These are phyloP conservation scores for Solanum hybrid DNA, from an alignment of 305 asterid genomes.

Conservation along the genomic window DNA sequence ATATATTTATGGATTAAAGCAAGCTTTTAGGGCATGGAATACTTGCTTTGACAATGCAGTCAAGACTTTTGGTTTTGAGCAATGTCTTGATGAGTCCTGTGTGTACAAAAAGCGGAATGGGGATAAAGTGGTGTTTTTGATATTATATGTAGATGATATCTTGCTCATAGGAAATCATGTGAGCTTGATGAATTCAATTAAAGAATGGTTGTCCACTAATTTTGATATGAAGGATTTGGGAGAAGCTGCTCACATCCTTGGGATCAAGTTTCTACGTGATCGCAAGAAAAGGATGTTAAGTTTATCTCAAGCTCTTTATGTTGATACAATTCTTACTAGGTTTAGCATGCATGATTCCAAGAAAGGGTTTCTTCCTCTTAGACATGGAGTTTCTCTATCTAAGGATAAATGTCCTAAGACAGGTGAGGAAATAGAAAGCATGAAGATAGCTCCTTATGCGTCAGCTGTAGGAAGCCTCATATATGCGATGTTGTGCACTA, in stretches of 20 bases:
- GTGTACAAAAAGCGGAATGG: background rate
- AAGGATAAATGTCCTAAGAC: background rate
- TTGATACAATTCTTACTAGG: background rate
- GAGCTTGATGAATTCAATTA: background rate
- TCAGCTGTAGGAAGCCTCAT: background rate
- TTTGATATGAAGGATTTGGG: background rate
- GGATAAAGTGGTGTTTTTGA: background rate
- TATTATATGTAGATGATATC: background rate
- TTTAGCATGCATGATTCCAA: background rate
- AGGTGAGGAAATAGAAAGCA: background rate
- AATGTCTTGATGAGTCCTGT: background rate
- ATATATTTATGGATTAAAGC: background rate
- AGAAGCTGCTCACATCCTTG: background rate
- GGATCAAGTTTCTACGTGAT: background rate
- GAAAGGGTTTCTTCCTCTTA: background rate
- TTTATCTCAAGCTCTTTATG: background rate
- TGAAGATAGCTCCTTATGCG: background rate
- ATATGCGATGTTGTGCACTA: background rate
- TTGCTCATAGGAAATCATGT: background rate
- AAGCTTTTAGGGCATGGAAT: background rate
- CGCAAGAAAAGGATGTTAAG: background rate
- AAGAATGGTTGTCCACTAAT: background rate
- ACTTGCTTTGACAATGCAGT: background rate
- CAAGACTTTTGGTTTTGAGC: background rate
- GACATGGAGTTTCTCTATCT: background rate